Evolutionary conservation across 495 filamentous ascomycete genomes (phyloP), one percentile per base, ranked within the genome.

Genomic region (Penicillium chermesinum): DNA sequence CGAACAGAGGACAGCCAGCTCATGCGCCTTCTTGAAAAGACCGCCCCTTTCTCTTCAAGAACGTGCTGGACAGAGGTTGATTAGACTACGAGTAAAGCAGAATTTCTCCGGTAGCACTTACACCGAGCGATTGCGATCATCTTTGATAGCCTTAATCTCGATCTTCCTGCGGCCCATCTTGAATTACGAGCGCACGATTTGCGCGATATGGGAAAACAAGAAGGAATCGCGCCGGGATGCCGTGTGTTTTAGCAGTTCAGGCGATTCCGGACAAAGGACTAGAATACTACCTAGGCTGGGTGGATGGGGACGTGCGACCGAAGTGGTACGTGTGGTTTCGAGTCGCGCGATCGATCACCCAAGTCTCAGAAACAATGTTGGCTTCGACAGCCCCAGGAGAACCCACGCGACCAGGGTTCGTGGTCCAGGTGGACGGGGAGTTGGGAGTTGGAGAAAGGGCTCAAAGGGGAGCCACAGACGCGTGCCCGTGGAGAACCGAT

Each of bases 91-190:
- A 10, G 33, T 37, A 2, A 43, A 8, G 41, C 13, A 27, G 38
- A 33, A 54, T 41, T 42, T 20, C 38, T 46, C 44, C 51, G 22
- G 13, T 13, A 6, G 10, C 18, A 79, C 91, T 75, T 88, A 96
- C 91, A 96, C 93, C 54, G 91, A 96, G 63, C 93, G 89, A 64
- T 98, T 98, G 62, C 93, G 82, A 67, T 98, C 93, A 82, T 98
- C 93, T 74, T 95, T 96, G 78, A 98, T 98, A 46, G 94, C 87
- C 75, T 97, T 97, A 79, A 98, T 98, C 74, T 96, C 93, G 66
- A 98, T 98, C 84, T 88, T 86, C 65, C 82, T 71, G 55, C 82
- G 74, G 60, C 82, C 82, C 82, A 86, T 86, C 48, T 43, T 58
- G 61, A 47, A 47, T 39, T 52, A 49, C 34, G 48, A 40, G 49